Percentiles rank a stretch among this genome's conserved stretches.
Conservation (phyloP, 2,329 filamentous ascomycete species). For the Chaetomium strumarium region DNA sequence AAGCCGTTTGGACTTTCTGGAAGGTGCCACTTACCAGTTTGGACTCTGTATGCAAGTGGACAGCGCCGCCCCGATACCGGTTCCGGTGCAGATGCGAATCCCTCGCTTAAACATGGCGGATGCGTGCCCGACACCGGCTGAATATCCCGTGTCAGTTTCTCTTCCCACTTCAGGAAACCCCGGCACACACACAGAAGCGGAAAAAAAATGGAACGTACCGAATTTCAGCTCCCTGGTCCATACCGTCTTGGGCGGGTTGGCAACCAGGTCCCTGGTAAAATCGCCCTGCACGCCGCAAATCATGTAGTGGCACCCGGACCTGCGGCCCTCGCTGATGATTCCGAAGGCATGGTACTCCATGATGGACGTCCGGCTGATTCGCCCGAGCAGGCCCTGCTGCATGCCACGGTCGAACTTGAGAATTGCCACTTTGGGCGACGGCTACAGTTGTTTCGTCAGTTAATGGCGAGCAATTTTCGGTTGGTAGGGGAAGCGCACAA, state of each 20-base stretch:
- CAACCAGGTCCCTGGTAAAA: slow-evolving; percentile 36
- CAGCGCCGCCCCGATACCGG: slow-evolving; percentile 36
- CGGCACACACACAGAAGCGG: neutral
- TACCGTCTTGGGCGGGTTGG: slow-evolving; percentile 34
- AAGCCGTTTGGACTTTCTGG: slow-evolving; percentile 6
- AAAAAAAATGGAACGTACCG: slow-evolving; percentile 25
- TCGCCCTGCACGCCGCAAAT: slow-evolving; percentile 39
- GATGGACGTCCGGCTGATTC: slow-evolving; percentile 37
- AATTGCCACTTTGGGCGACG: slow-evolving; percentile 37
- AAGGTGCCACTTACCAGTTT: slow-evolving; percentile 30
- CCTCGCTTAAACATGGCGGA: slow-evolving; percentile 39
- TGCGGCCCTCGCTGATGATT: slow-evolving; percentile 36
- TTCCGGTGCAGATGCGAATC: slow-evolving; percentile 37
- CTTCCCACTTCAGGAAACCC: neutral
- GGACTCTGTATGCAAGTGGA: slow-evolving; percentile 38
- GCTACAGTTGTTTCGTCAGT: slow-evolving; percentile 27
- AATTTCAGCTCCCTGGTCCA: slow-evolving; percentile 39
- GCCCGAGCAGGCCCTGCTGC: slow-evolving; percentile 37
- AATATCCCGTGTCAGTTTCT: slow-evolving; percentile 16
- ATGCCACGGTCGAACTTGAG: slow-evolving; percentile 36
- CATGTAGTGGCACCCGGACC: slow-evolving; percentile 35
- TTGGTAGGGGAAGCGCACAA: slow-evolving; percentile 26
- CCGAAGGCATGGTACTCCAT: slow-evolving; percentile 41
- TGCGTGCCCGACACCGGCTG: slow-evolving; percentile 38
- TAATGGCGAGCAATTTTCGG: neutral